Base-by-base conservation (phyloP, 179 eudicot species). In the Beta macrorhiza region DNA sequence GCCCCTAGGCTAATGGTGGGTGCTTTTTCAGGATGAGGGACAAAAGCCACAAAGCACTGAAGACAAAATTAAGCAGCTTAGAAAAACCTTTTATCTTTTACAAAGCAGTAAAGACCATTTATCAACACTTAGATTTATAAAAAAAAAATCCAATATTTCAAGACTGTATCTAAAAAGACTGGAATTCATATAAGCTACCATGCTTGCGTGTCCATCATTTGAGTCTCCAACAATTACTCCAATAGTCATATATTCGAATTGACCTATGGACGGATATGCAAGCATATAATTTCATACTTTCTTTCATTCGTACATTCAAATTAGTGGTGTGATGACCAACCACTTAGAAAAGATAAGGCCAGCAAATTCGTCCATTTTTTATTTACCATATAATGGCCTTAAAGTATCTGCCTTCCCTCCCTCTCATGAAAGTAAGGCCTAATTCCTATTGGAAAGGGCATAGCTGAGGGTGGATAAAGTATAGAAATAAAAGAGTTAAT, bases 301-400 rank as follows among this genome's bases (percentile, higher is more conserved):
- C 10, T 49, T 49, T 49, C 7, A 5, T 49, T 49, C 53, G 3
- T 7, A 5, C 53, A 9, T 49, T 49, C 57, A 51, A 16, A n/a
- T 6, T 25, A 7, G 37, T 17, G 53, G 58, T 51, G n/a, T 19
- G 52, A 68, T n/a, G 13, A 76, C 47, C 76, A 69, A 55, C 37
- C 78, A 47, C 16, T 19, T 67, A 67, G 7, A 57, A 22, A 15
- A 74, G 79, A 11, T 12, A 67, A 76, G 55, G 79, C 61, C 75
- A 68, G 49, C 9, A 63, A 55, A 13, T 22, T 10, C 22, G 25
- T 22, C 67, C 68, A 75, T 20, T 3, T 75, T n/a, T 15, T 4
- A 17, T 22, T 45, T 44, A 61, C 55, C 32, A 61, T 44, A 45
- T 11, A 69, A 68, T 1, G 61, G 8, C 3, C 29, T 5, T 49